Conservation (phyloP, 305 asterid species). For the Fraxinus angustifolia region DNA sequence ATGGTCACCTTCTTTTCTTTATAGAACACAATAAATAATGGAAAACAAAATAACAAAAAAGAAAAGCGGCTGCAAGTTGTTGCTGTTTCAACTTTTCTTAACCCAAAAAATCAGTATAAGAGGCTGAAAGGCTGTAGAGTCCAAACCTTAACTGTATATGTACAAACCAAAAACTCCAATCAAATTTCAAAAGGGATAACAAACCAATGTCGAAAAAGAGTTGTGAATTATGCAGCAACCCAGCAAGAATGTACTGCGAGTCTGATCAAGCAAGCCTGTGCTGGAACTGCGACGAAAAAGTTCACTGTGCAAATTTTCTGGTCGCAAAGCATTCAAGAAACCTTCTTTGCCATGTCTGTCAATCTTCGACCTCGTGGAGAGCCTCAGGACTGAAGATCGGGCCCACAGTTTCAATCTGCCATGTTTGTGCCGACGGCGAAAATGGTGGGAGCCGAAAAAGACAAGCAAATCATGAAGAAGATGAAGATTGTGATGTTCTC, state of each 20-base stretch:
- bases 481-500: conserved; percentile 14
- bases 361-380: conserved; percentile 56
- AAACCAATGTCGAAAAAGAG: conserved; percentile 25
- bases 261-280: conserved; percentile 72
- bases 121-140: not conserved
- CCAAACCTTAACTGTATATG: not conserved
- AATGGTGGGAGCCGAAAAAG: conserved; percentile 17
- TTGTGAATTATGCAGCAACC: conserved; percentile 58
- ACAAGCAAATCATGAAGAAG: conserved; percentile 10
- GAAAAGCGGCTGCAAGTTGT: not conserved
- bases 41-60: not conserved
- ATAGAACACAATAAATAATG: not conserved
- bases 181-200: not conserved
- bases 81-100: not conserved
- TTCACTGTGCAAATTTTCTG: conserved; percentile 69
- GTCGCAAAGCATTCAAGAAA: conserved; percentile 67
- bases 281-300: conserved; percentile 68
- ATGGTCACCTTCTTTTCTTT: not conserved
- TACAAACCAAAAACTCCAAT: not conserved
- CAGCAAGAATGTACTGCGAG: conserved; percentile 60
- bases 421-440: conserved; percentile 26
- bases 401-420: conserved; percentile 56
- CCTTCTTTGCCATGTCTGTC: conserved; percentile 66
- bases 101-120: not conserved
- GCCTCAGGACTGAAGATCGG: conserved; percentile 60